A percentile compares a stretch with the other conserved stretches of the same genome.
These are phyloP conservation scores for Pseudovirgaria hyperparasitica DNA, from an alignment of 2,329 filamentous ascomycete species.

Conservation along the genomic window DNA sequence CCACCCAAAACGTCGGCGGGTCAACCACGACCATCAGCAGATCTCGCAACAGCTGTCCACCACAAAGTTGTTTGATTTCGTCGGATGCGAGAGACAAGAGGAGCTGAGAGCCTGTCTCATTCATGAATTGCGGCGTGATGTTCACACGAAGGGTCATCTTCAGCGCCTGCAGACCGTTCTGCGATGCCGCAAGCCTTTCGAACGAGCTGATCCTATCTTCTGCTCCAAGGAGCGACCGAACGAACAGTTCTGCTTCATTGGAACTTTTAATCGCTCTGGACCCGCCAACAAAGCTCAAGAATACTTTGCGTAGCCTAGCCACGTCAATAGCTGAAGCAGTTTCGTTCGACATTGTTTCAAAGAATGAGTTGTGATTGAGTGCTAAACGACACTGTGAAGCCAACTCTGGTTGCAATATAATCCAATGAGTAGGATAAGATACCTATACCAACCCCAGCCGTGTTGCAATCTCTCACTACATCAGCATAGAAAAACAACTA, in stretches of 20 bases:
- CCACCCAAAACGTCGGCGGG: slow-evolving; percentile 43
- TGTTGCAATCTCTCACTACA: no score
- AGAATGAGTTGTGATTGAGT: no score
- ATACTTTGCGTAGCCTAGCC: slow-evolving; percentile 28
- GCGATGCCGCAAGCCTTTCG: slow-evolving; percentile 16
- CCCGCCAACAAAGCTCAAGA: slow-evolving; percentile 27
- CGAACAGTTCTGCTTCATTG: slow-evolving; percentile 30
- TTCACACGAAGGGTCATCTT: slow-evolving; percentile 32
- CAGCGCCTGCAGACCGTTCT: slow-evolving; percentile 19
- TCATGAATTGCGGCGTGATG: slow-evolving; percentile 31
- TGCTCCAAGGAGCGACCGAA: slow-evolving; percentile 36
- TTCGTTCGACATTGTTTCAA: no score
- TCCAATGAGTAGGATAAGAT: no score
- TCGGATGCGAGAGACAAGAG: slow-evolving; percentile 29
- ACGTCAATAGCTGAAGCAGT: no score
- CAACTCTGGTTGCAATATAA: no score
- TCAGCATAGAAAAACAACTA: no score
- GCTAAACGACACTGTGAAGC: no score
- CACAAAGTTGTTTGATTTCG: slow-evolving; percentile 34
- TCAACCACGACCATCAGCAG: slow-evolving; percentile 36
- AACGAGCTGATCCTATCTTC: slow-evolving; percentile 27
- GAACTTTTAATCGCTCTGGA: slow-evolving; percentile 24
- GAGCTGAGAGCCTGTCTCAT: slow-evolving; percentile 19
- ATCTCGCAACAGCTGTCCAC: slow-evolving; percentile 36
- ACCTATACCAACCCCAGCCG: no score